These are phyloP conservation scores for Aphanomyces stellatus DNA, from an alignment of 352 stramenopile genomes.

Conservation along the genomic window DNA sequence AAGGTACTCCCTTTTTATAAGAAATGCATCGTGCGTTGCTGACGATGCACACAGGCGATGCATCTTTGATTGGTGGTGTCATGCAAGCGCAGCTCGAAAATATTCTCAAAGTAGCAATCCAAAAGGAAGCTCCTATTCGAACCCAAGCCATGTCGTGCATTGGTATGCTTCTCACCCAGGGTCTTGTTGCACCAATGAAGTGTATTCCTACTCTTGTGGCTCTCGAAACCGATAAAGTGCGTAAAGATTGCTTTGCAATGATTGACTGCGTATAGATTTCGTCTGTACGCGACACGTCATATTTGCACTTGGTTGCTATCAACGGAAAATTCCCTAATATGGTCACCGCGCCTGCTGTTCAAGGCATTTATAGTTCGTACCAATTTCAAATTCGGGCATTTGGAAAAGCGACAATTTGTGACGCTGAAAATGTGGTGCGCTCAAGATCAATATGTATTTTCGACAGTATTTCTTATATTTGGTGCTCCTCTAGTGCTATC, in stretches of 20 bases:
- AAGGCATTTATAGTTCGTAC: conserved; percentile 57
- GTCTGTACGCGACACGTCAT: conserved; percentile 52
- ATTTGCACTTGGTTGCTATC: conserved; percentile 50
- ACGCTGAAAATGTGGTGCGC: conserved; percentile 42
- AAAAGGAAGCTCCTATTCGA: conserved; percentile 52
- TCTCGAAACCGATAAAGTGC: conserved; percentile 63
- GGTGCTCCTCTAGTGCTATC: conserved; percentile 42
- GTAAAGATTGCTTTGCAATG: not conserved
- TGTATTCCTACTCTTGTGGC: conserved; percentile 75
- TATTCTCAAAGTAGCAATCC: conserved; percentile 41
- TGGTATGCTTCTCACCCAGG: conserved; percentile 57
- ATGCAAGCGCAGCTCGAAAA: conserved; percentile 77
- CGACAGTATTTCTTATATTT: not conserved
- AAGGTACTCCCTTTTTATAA: too few species aligned
- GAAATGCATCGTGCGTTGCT: too few species aligned
- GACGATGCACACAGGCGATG: conserved; percentile 39
- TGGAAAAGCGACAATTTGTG: conserved; percentile 34
- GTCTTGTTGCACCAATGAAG: conserved; percentile 62
- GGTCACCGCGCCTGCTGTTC: conserved; percentile 40
- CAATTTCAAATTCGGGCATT: conserved; percentile 59
- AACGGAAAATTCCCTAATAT: conserved; percentile 50
- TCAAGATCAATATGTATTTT: not conserved
- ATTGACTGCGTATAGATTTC: conserved; percentile 17
- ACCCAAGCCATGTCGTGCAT: conserved; percentile 61
- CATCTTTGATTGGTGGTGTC: conserved; percentile 74